Evolutionary conservation across 345 rosid genomes (phyloP), one percentile per base, ranked within the genome.

Genomic region (Balakata baccata): DNA sequence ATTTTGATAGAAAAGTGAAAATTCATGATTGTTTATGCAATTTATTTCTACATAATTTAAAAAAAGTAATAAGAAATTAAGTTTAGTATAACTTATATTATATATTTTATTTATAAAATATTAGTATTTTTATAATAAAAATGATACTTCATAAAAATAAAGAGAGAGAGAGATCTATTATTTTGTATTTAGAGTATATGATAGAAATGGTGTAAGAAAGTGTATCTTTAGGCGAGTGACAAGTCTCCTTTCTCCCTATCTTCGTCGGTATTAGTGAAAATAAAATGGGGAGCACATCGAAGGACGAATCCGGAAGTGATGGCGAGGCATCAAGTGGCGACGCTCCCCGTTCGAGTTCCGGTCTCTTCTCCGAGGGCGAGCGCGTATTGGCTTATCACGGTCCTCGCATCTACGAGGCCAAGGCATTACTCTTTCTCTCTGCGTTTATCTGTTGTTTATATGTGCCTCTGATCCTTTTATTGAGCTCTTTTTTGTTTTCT

Each of bases 351-450:
- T 78, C 96, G 67, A 69, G 79, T 64, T 82, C 89, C 69, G 72
- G 84, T 56, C 63, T 88, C 77, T 94, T 92, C 85, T 61, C 90
- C 39, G 98, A 92, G 51, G 98, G 98, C 51, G 98, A 94, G 77
- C 94, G 94, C 72, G 97, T 92, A 73, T 94, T 95, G 64, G 98
- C 98, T 56, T 95, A 86, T 82, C 98, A 92, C 81, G 98, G 97
- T 52, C 97, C 97, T 78, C 89, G 97, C 84, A 87, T 95, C 86
- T 95, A 92, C 81, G 94, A 91, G 78, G 98, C 99, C 77, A 95
- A 95, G 98, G 99, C 84, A 85, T 79, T 75, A 70, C 53, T 59
- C 23, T 45, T 29, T 43, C 45, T 43, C 73, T 70, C 3, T 47
- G 1, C 14, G 29, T 23, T 64, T 64, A 64, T 64, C 10, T 41